Percentiles rank a stretch among this genome's conserved stretches.
Conservation (phyloP, 306 rosid genomes). For the Begonia fuchsioides region DNA sequence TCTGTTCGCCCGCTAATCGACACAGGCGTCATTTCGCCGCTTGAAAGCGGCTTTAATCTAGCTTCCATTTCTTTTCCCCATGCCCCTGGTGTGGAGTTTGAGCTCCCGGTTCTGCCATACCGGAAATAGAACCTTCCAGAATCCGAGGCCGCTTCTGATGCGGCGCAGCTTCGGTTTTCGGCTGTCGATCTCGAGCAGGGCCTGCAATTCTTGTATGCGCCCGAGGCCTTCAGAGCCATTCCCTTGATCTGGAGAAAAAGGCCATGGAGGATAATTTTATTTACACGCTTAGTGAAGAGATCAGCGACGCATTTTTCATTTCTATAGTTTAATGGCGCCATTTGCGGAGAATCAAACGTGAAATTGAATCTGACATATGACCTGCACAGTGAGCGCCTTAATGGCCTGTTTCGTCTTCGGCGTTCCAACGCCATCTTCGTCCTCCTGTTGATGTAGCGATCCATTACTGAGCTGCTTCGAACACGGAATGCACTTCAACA, state of each 20-base stretch:
- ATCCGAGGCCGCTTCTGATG: conserved; percentile 66
- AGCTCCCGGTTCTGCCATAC: conserved; percentile 64
- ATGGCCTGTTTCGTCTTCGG: conserved; percentile 51
- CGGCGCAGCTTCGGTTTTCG: conserved; percentile 35
- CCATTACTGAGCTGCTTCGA: conserved; percentile 44
- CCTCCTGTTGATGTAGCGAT: conserved; percentile 40
- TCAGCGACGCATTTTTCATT: no score
- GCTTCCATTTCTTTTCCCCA: conserved; percentile 87
- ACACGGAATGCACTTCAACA: conserved; percentile 52
- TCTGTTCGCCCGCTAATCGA: conserved; percentile 34
- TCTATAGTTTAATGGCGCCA: conserved; percentile 1
- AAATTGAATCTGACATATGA: conserved; percentile 12
- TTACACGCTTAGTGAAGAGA: no score
- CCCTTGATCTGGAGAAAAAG: conserved; percentile 64
- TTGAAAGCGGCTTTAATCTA: conserved; percentile 65
- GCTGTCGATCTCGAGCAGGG: conserved; percentile 73
- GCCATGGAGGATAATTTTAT: no score
- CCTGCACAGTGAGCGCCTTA: conserved; percentile 49
- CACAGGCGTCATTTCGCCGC: conserved; percentile 92
- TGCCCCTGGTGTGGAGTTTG: conserved; percentile 71
- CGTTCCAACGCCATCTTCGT: conserved; percentile 31
- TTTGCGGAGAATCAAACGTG: conserved; percentile 1
- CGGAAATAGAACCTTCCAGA: conserved; percentile 67
- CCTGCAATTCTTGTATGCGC: conserved; percentile 86
- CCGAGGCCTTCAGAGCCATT: conserved; percentile 92